Base-by-base conservation (phyloP, 805 yeast genomes). In the Priceomyces haplophilus region DNA sequence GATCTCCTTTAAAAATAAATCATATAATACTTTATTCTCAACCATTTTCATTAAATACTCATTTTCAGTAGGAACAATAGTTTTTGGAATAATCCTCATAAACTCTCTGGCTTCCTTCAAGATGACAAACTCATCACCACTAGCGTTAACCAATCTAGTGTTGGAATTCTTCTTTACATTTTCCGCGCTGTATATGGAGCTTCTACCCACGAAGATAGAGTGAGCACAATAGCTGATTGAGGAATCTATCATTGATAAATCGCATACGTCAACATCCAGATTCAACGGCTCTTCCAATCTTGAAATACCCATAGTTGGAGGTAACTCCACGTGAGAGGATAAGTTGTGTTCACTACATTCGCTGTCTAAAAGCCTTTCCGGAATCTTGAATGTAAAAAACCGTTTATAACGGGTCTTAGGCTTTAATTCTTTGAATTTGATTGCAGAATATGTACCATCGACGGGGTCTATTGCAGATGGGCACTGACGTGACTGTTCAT, bases 341-440 rank as follows among this genome's bases (percentile, higher is more conserved):
- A 63, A 48, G 41, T 53, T 53, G 43, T 66, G 67, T 31, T 55
- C 62, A 18, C 53, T 53, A 43, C 74, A 69, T 48, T 65, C 65
- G 1, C 65, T 53, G 47, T 70, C 75, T 45, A 70, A 54, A 19
- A 69, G 48, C 12, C 52, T 52, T 11, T 52, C 51, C 1, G 75
- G 75, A 39, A 69, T 59, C 43, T 62, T 65, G 52, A 70, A 70
- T 1, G 72, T 69, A 53, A 70, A 70, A 42, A 64, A 67, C 12
- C 74, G 53, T 50, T 70, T 70, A 50, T 65, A 67, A 20, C 13
- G 20, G 7, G 18, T 37, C 2, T 54, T 52, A 0, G 70, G 65
- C 13, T 27, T 19, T 12, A 65, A 47, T 1, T 30, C 13, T 24
- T 46, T 49, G 3, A 48, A 45, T 4, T 42, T 43, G 30, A 66